Conservation (phyloP, 352 stramenopile genomes). For the Phytophthora fragariaefolia region DNA sequence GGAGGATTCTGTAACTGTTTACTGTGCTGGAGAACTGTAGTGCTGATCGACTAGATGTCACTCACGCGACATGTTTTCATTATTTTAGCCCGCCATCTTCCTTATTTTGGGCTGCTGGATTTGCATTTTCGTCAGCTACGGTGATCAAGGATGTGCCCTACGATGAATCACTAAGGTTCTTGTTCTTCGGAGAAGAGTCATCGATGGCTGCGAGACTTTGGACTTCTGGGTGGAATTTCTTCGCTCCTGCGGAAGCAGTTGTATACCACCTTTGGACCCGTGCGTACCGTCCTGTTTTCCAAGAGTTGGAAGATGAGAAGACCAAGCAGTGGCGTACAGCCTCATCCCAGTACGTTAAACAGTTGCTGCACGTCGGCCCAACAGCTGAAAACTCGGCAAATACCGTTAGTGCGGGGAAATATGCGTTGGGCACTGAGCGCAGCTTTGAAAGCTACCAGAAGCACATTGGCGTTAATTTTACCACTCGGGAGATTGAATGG, state of each 20-base stretch:
- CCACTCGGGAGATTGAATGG: conserved; percentile 51
- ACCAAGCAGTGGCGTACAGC: conserved; percentile 28
- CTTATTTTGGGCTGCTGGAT: conserved; percentile 79
- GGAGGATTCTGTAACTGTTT: not conserved
- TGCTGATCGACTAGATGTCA: too few relatives aligned
- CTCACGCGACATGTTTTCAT: conserved; percentile 1
- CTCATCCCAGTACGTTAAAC: conserved; percentile 40
- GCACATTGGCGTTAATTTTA: conserved; percentile 63
- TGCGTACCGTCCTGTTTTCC: conserved; percentile 74
- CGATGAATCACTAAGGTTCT: conserved; percentile 79
- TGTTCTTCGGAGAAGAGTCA: conserved; percentile 96
- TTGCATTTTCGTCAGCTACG: conserved; percentile 61
- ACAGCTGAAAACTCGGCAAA: conserved; percentile 2
- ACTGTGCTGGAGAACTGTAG: not conserved
- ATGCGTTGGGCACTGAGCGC: conserved; percentile 40
- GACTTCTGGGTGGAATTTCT: conserved; percentile 93
- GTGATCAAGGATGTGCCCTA: conserved; percentile 85
- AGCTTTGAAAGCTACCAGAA: conserved; percentile 56
- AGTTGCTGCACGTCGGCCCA: conserved; percentile 26
- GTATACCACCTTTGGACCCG: conserved; percentile 94
- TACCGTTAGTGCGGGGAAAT: conserved; percentile 6
- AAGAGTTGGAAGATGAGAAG: conserved; percentile 62
- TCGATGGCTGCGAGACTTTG: conserved; percentile 92
- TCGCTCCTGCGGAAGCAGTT: conserved; percentile 70
- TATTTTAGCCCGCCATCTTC: conserved; percentile 59